phyloP scores from a whole-genome alignment of 106 monocot species.

The Apostasia shenzhenica region DNA sequence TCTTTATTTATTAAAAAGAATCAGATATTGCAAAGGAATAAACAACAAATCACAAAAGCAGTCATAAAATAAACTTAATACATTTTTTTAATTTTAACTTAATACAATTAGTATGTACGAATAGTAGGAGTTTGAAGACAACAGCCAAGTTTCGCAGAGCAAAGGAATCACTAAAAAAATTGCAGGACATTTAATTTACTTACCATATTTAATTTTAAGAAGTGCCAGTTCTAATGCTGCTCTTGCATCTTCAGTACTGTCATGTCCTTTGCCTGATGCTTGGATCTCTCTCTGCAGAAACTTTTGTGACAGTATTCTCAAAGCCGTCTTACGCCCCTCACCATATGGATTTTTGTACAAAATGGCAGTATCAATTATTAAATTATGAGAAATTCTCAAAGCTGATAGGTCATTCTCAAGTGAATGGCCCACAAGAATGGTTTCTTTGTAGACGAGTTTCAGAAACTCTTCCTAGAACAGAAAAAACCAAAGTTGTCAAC shows the following conservation, averaged over 20 bases:
- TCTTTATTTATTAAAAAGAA: no score
- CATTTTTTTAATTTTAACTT: no score
- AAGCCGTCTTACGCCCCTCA: conserved; percentile 42
- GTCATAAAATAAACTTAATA: no score
- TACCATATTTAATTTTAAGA: conserved; percentile 77
- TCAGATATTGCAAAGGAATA: no score
- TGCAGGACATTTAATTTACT: not conserved
- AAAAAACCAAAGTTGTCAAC: not conserved
- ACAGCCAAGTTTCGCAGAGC: no score
- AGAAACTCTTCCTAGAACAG: conserved; percentile 71
- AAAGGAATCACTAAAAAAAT: not conserved
- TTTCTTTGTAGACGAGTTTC: conserved; percentile 72
- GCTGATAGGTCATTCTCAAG: conserved; percentile 97
- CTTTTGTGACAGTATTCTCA: conserved; percentile 60
- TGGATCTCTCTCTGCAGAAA: conserved; percentile 79
- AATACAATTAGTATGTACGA: no score
- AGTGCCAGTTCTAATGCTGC: conserved; percentile 83
- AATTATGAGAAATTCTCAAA: conserved; percentile 72
- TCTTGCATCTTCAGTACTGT: conserved; percentile 94
- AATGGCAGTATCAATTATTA: conserved; percentile 90
- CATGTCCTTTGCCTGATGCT: conserved; percentile 67
- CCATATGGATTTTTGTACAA: conserved; percentile 56
- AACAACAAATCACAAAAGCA: no score
- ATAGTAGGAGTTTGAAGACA: no score
- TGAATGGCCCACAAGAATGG: conserved; percentile 93